phyloP scores from a whole-genome alignment of 495 filamentous ascomycete species.

The Achaetomiella virescens region DNA sequence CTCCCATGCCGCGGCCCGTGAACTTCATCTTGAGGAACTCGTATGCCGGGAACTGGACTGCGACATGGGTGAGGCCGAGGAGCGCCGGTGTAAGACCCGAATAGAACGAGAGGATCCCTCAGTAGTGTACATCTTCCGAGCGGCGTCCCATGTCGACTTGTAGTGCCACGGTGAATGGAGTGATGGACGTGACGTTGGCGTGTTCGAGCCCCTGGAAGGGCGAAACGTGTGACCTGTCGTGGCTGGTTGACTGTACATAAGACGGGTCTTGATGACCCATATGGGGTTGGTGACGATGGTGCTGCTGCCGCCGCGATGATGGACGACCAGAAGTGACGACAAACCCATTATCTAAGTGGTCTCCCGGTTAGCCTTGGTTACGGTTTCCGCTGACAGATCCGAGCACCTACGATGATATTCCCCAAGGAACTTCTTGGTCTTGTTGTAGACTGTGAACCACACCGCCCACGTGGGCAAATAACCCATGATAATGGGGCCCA shows the following conservation, averaged over 20 bases:
- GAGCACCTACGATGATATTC: constrained; percentile 55
- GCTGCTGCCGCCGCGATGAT: constrained; percentile 86
- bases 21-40: constrained; percentile 89
- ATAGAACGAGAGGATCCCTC: constrained; percentile 93
- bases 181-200: constrained; percentile 43
- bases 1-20: constrained; percentile 79
- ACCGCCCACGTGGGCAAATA: constrained; percentile 98
- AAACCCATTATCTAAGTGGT: constrained; percentile 35
- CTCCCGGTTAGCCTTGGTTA: constrained; percentile 1
- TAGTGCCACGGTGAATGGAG: constrained; percentile 80
- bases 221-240: constrained; percentile 33
- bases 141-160: constrained; percentile 75
- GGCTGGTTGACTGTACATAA: constrained; percentile 71
- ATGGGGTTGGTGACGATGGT: constrained; percentile 98
- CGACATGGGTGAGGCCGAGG: constrained; percentile 88
- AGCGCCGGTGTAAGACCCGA: constrained; percentile 90
- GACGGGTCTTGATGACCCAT: constrained; percentile 97
- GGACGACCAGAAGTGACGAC: constrained; percentile 62
- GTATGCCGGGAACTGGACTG: constrained; percentile 95
- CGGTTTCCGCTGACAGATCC: not conserved
- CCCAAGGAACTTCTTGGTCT: constrained; percentile 66
- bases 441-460: constrained; percentile 93
- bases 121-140: constrained; percentile 84
- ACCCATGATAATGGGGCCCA: constrained; percentile 89
- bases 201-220: constrained; percentile 38